phyloP scores from a whole-genome alignment of 805 yeast species.

The Candida nonsorbophila region DNA sequence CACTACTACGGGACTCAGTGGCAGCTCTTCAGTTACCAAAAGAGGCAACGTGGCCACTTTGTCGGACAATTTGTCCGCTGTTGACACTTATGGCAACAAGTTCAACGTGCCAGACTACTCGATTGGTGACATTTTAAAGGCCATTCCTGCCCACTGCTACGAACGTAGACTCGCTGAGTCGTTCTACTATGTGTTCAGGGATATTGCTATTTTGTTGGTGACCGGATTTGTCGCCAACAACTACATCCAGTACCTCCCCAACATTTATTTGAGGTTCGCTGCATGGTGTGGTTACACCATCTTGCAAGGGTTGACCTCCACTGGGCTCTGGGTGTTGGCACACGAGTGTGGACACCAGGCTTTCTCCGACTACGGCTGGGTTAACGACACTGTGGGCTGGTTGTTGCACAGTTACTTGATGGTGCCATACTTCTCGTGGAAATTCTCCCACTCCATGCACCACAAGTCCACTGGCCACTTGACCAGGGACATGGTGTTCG shows the following conservation, averaged over 20 bases:
- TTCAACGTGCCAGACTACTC: constrained; percentile 72
- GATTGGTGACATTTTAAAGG: constrained; percentile 67
- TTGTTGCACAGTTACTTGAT: constrained; percentile 68
- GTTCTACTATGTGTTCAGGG: constrained; percentile 63
- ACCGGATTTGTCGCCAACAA: constrained; percentile 51
- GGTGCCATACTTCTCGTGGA: constrained; percentile 89
- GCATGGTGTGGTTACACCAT: constrained; percentile 57
- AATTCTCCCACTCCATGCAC: constrained; percentile 77
- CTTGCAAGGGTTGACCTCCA: constrained; percentile 59
- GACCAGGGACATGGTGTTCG: constrained; percentile 79
- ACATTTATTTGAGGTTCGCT: constrained; percentile 39
- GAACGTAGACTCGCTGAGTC: constrained; percentile 54
- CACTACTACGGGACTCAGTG: neutral
- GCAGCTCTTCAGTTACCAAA: constrained; percentile 15
- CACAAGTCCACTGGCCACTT: constrained; percentile 87
- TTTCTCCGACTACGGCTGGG: constrained; percentile 64
- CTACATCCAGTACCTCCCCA: constrained; percentile 48
- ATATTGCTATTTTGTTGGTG: constrained; percentile 40
- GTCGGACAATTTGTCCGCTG: constrained; percentile 31
- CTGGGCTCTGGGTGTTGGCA: constrained; percentile 82
- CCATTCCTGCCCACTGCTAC: constrained; percentile 73
- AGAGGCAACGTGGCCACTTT: constrained; percentile 41
- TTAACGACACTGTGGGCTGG: constrained; percentile 83
- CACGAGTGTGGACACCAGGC: constrained; percentile 94
- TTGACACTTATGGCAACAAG: constrained; percentile 59